Percentiles rank a stretch among this genome's conserved stretches.
Evolutionary conservation across 108 stramenopile genomes (phyloP).

Genomic region (Aurantiochytrium sp.): DNA sequence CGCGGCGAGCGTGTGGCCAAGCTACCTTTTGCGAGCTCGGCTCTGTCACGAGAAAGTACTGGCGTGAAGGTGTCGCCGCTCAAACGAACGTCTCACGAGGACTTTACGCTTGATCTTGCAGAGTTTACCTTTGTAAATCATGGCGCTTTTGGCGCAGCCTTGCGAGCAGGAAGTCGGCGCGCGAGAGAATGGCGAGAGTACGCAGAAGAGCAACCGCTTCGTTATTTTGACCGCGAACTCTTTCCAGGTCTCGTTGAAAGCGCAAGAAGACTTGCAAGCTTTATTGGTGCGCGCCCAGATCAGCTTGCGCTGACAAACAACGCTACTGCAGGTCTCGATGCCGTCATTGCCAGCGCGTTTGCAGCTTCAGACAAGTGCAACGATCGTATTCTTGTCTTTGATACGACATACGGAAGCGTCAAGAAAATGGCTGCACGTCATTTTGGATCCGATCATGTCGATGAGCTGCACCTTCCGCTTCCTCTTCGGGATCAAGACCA

Average conservation of each 20-base stretch:
- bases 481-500: neutral
- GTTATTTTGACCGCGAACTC: slow-evolving; percentile 12
- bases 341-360: neutral
- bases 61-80: too few relatives aligned
- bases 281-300: neutral
- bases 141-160: slow-evolving; percentile 21
- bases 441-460: neutral
- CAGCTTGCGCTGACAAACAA: neutral
- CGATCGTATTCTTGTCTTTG: neutral
- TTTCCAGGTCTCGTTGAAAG: slow-evolving; percentile 10
- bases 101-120: neutral
- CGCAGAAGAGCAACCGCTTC: slow-evolving; percentile 16
- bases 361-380: neutral
- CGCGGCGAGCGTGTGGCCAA: neutral
- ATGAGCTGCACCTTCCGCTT: neutral
- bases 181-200: slow-evolving; percentile 6
- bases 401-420: slow-evolving; percentile 13
- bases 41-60: neutral
- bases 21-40: neutral
- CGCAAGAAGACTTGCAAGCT: neutral
- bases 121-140: slow-evolving; percentile 22
- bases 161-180: neutral
- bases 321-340: slow-evolving; percentile 20
- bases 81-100: too few relatives aligned
- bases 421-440: slow-evolving; percentile 9